phyloP scores from a whole-genome alignment of 768 basidiomycete genomes.

The Symmetrospora coprosmae region DNA sequence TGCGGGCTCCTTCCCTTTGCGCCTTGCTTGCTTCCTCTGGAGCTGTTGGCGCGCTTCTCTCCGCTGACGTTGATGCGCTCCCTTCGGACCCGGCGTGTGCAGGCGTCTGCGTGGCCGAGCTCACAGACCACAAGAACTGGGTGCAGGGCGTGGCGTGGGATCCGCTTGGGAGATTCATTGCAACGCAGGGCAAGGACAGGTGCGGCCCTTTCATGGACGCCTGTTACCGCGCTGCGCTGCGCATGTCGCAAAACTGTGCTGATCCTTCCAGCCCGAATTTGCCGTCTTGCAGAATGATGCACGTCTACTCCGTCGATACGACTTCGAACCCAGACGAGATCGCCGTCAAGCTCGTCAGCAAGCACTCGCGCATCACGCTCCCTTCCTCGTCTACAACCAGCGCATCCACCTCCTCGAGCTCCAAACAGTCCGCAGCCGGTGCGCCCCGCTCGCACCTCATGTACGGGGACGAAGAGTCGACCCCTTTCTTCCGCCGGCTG shows the following conservation, averaged over 20 bases:
- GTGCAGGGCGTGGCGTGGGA: conserved; percentile 99
- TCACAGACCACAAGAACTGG: conserved; percentile 87
- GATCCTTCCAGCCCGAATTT: background rate
- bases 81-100: no score
- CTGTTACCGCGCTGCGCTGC: background rate
- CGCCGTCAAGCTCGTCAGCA: conserved; percentile 60
- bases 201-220: conserved; percentile 25
- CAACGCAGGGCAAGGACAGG: conserved; percentile 91
- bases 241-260: background rate
- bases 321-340: conserved; percentile 42
- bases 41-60: background rate
- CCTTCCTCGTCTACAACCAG: background rate
- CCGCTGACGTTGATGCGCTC: conserved; percentile 21
- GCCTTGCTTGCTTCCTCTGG: background rate
- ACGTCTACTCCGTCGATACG: conserved; percentile 70
- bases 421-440: background rate
- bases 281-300: conserved; percentile 51
- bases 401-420: background rate
- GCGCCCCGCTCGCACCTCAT: conserved; percentile 35
- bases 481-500: conserved; percentile 86
- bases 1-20: conserved; percentile 35
- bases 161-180: conserved; percentile 88
- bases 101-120: conserved; percentile 78
- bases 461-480: conserved; percentile 88
- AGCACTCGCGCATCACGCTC: background rate